Base-by-base conservation (phyloP, 1,284 basidiomycete species). In the Farysia itapuensis region DNA sequence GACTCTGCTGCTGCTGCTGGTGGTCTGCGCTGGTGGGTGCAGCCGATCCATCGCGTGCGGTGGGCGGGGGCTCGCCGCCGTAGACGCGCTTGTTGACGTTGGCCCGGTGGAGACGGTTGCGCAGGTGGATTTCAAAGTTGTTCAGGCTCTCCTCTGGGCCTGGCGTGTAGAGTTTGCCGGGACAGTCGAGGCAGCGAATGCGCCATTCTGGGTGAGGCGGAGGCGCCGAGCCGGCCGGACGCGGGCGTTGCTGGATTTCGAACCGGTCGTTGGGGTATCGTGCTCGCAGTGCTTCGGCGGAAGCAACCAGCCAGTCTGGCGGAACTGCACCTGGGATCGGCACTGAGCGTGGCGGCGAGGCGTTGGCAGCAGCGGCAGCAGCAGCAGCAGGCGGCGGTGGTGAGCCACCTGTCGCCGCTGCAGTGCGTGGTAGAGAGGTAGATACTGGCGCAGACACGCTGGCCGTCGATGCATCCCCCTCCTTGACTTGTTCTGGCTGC, bases 61-160 rank as follows among this genome's bases (percentile, higher is more conserved):
- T n/a, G 26, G 26, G 26, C 11, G 26, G 26, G n/a, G 26, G 11
- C n/a, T 41, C 26, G 22, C 52, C 52, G 33, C 60, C 60, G 26
- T 58, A 58, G 22, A 64, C 60, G 19, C 60, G 34, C 41, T 42
- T 50, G 43, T 58, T 58, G 25, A 76, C 74, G 18, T 59, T 66
- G n/a, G 65, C 63, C 4, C 85, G 83, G 72, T 90, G 88, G 63
- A 81, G 79, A 18, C 85, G 81, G 73, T 90, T 89, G 78, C 84
- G 84, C 48, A 96, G 79, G 79, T 98, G 94, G 19, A 96, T 87
- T 74, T 92, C 89, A 71, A 93, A 98, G 78, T 96, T 96, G 46
- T 82, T 82, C 39, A 97, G 79, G 12, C 87, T 87, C 78, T 94
- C 86, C n/a, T 84, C 88, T 4, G 90, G 90, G 21, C 94, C 94